Conservation (phyloP, 2,329 filamentous ascomycete genomes). For the Scopulariopsis brevicaulis region DNA sequence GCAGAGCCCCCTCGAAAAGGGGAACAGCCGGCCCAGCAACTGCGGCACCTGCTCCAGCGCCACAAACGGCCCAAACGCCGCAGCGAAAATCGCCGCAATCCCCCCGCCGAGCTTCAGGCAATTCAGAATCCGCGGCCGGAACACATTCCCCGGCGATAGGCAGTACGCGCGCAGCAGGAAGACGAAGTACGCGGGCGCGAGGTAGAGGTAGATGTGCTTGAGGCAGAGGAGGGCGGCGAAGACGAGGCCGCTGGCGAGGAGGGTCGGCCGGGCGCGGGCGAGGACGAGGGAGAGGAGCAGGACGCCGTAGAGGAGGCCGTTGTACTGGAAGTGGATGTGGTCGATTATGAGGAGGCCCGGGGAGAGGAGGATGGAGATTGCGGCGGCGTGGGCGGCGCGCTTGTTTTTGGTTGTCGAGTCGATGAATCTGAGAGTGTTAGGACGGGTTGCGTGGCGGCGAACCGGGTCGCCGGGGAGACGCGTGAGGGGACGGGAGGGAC, state of each 20-base stretch:
- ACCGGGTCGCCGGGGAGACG: background rate
- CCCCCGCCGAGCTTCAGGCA: conserved; percentile 71
- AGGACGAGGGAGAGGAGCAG: conserved; percentile 78
- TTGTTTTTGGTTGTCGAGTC: conserved; percentile 56
- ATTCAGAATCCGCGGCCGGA: conserved; percentile 67
- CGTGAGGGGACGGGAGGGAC: background rate
- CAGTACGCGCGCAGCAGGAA: conserved; percentile 87
- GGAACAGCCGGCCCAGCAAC: conserved; percentile 75
- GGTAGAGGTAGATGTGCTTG: conserved; percentile 97
- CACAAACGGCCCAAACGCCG: conserved; percentile 85
- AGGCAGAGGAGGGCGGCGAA: conserved; percentile 84
- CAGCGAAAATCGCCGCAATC: conserved; percentile 58
- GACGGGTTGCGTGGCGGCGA: background rate
- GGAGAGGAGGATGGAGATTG: conserved; percentile 80
- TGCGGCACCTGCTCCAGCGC: conserved; percentile 75
- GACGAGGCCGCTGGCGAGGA: conserved; percentile 67
- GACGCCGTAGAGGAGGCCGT: conserved; percentile 90
- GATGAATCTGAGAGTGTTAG: conserved; percentile 47
- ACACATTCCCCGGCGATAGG: conserved; percentile 63
- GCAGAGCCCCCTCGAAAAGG: conserved; percentile 85
- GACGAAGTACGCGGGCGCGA: conserved; percentile 92
- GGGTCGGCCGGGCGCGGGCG: conserved; percentile 61
- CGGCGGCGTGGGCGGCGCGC: conserved; percentile 71
- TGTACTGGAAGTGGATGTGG: conserved; percentile 98
- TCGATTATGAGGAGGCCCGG: conserved; percentile 94